Percentiles rank a stretch among this genome's conserved stretches.
Evolutionary conservation across 768 basidiomycete species (phyloP).

Genomic region (Grammothele lineata): DNA sequence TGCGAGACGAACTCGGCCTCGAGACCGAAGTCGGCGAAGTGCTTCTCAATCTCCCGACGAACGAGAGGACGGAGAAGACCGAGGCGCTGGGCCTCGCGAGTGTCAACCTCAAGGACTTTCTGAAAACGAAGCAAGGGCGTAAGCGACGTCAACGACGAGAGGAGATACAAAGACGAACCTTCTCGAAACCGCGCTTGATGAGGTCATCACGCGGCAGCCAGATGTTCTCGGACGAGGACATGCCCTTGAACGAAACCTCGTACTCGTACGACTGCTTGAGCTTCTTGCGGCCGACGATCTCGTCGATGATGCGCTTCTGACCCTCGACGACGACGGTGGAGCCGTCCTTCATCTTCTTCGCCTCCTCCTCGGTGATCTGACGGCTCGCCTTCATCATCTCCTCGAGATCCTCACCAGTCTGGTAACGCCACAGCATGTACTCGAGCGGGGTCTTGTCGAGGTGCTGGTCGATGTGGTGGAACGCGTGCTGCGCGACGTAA

Average conservation of each 20-base stretch:
- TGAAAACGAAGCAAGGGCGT: too few species aligned
- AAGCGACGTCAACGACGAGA: constrained; percentile 20
- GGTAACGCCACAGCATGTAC: constrained; percentile 99
- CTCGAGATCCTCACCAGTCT: constrained; percentile 98
- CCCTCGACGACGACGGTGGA: constrained; percentile 83
- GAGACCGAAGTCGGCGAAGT: constrained; percentile 98
- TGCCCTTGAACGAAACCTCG: constrained; percentile 91
- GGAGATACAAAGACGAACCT: constrained; percentile 38
- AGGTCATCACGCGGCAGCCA: constrained; percentile 97
- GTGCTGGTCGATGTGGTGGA: constrained; percentile 99
- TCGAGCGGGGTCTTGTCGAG: constrained; percentile 98
- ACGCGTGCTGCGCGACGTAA: constrained; percentile 98
- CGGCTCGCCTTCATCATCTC: constrained; percentile 92
- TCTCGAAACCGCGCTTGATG: constrained; percentile 97
- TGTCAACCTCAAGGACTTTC: constrained; percentile 98
- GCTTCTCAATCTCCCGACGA: constrained; percentile 98
- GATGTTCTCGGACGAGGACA: constrained; percentile 97
- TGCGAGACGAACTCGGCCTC: constrained; percentile 99
- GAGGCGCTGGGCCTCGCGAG: constrained; percentile 93
- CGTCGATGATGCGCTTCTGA: constrained; percentile 92
- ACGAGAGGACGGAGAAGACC: constrained; percentile 95
- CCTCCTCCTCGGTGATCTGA: constrained; percentile 82
- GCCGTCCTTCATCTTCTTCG: constrained; percentile 96
- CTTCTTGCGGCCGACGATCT: constrained; percentile 90
- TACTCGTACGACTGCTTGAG: constrained; percentile 99